Base-by-base conservation (phyloP, 1,139 yeast genomes). In the Blastobotrys ciferrii region DNA sequence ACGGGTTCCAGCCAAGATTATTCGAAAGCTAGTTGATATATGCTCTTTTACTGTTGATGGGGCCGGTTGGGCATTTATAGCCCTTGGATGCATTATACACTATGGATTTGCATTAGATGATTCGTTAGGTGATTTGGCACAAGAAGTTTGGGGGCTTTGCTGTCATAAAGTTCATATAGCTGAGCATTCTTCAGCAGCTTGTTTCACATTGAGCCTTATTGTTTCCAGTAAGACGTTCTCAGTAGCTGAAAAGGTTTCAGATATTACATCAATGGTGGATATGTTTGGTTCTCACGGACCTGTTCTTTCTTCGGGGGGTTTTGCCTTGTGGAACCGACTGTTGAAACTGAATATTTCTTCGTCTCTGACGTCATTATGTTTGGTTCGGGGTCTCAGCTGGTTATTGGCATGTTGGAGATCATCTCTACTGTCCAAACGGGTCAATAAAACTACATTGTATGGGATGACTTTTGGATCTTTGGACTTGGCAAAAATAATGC, bases 31-130 rank as follows among this genome's bases (percentile, higher is more conserved):
- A 31, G 4, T 42, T 4, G 44, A 43, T 7, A 23, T 32, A 12
- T 28, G 45, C 28, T 43, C 45, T n/a, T 47, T 47, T 1, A 20
- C 41, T 20, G n/a, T 30, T 7, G 37, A 38, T 2, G 35, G 32
- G 5, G 39, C 46, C 1, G 46, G 51, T n/a, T 54, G 58, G 58
- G 51, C 54, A 2, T 42, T 48, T 25, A 45, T 52, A 4, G 48
- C 53, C 17, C 11, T 42, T 12, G 54, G 48, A 3, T 49, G 50
- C 32, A n/a, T 51, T 18, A 12, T 50, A 7, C 42, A 18, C 5
- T 28, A 30, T 12, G 19, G 33, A 2, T 30, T 28, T 4, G 33
- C 7, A 11, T 25, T 7, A n/a, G 49, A 33, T 31, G 32, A 9
- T 9, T 45, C 28, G 15, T n/a, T 9, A 28, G 9, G 5, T 9